Conservation (phyloP, 768 basidiomycete species). For the Trametes cinnabarina region DNA sequence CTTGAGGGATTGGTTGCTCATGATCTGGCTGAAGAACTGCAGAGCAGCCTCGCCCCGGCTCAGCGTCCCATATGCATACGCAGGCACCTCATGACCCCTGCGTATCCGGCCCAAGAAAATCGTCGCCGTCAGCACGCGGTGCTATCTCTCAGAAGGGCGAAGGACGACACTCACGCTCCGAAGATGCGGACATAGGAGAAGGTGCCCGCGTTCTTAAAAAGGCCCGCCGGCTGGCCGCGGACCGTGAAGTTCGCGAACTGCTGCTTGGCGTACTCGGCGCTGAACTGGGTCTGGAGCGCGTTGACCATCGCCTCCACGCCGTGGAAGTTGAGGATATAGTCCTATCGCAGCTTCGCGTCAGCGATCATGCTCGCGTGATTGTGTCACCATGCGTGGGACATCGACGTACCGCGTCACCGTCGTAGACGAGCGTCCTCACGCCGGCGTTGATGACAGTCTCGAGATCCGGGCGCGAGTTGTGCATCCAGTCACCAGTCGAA, state of each 20-base stretch:
- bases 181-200: slow-evolving; percentile 55
- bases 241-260: slow-evolving; percentile 49
- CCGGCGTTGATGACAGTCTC: slow-evolving; percentile 60
- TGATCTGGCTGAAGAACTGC: slow-evolving; percentile 34
- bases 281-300: slow-evolving; percentile 46
- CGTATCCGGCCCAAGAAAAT: neutral
- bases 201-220: slow-evolving; percentile 58
- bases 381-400: slow-evolving; percentile 14
- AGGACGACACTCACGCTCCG: slow-evolving; percentile 25
- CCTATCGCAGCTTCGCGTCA: slow-evolving; percentile 20
- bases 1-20: slow-evolving; percentile 24
- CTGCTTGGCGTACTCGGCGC: slow-evolving; percentile 40
- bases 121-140: neutral
- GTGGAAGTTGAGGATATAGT: slow-evolving; percentile 52
- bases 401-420: slow-evolving; percentile 49
- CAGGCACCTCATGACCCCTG: slow-evolving; percentile 32
- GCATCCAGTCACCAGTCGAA: slow-evolving; percentile 58
- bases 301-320: slow-evolving; percentile 61
- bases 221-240: slow-evolving; percentile 45
- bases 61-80: slow-evolving; percentile 27
- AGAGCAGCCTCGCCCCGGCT: slow-evolving; percentile 27
- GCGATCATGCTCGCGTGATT: neutral
- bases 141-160: neutral
- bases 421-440: slow-evolving; percentile 51
- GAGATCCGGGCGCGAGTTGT: slow-evolving; percentile 43